Evolutionary conservation across 495 filamentous ascomycete species (phyloP), one percentile per base, ranked within the genome.

Genomic region (Annulohypoxylon bovei): DNA sequence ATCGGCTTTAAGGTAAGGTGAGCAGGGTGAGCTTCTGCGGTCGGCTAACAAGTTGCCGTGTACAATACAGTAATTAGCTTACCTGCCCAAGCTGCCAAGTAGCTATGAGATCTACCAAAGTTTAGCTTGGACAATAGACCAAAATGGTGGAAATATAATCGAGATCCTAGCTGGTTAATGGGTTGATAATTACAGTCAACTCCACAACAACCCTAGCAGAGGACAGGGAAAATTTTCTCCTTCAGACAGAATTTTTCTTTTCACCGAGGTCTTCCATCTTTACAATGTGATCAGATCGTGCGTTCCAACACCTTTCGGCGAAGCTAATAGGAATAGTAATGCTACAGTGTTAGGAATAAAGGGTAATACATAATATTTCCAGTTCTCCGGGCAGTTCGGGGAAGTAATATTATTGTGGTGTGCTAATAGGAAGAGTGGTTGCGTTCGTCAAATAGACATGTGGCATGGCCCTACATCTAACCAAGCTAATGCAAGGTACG

Each of bases 401-500:
- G 28, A 22, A 16, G 40, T 50, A 11, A 39, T 12, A 61, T 14
- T 18, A 32, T 33, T 25, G 3, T 44, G 42, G 25, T 61, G 37
- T 55, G 22, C 44, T 35, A 55, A 44, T 56, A 54, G 58, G 6
- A 12, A 54, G 7, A 28, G 11, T 49, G 44, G 22, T n/a, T 37
- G 30, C 25, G 18, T 42, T 60, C 59, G 60, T 64, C 64, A 35
- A 73, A 69, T 65, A 55, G 39, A 61, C 55, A 65, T 62, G 39
- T 33, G 18, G 27, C 40, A 56, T 56, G 37, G 49, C 59, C 64
- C 64, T 68, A 60, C 59, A 69, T 63, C 49, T 37, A 9, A 40
- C 25, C 28, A 46, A 32, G 23, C 70, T 68, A 73, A 73, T 73
- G 70, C 61, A 72, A 73, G 70, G 70, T 73, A 73, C 70, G 54